phyloP scores from a whole-genome alignment of 768 basidiomycete genomes.

The Mycena polygramma region DNA sequence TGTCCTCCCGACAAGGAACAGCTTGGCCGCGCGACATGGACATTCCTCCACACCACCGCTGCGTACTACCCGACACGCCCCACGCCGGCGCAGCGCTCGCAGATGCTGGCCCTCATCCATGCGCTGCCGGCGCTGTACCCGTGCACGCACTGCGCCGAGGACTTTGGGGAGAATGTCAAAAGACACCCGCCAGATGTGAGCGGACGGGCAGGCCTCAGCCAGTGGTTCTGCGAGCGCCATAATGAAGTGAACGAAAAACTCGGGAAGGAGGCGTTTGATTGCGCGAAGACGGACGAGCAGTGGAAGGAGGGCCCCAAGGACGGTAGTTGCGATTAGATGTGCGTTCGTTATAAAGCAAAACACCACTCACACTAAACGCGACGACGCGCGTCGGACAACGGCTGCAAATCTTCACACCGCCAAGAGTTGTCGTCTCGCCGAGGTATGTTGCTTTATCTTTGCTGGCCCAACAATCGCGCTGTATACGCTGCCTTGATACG shows the following conservation, averaged over 20 bases:
- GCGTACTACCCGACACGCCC: constrained; percentile 95
- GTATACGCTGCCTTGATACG: no score
- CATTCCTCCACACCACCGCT: constrained; percentile 95
- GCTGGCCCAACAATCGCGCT: no score
- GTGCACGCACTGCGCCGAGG: constrained; percentile 85
- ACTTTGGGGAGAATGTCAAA: constrained; percentile 81
- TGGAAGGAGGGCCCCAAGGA: constrained; percentile 94
- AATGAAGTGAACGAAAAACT: constrained; percentile 92
- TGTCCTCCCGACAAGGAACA: constrained; percentile 94
- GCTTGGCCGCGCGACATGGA: constrained; percentile 95
- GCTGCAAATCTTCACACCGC: no score
- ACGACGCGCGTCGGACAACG: neutral
- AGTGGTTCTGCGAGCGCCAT: constrained; percentile 93
- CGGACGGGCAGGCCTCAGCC: constrained; percentile 73
- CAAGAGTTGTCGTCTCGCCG: no score
- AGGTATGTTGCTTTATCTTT: no score
- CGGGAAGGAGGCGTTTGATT: constrained; percentile 89
- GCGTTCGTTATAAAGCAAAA: neutral
- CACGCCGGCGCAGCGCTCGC: constrained; percentile 77
- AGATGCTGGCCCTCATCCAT: constrained; percentile 86
- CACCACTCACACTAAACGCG: constrained; percentile 16
- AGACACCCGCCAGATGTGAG: constrained; percentile 83
- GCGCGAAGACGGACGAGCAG: constrained; percentile 83
- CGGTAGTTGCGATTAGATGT: constrained; percentile 84
- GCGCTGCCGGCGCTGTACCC: constrained; percentile 90